phyloP scores from a whole-genome alignment of 768 basidiomycete genomes.

The Infundibulicybe gibba region DNA sequence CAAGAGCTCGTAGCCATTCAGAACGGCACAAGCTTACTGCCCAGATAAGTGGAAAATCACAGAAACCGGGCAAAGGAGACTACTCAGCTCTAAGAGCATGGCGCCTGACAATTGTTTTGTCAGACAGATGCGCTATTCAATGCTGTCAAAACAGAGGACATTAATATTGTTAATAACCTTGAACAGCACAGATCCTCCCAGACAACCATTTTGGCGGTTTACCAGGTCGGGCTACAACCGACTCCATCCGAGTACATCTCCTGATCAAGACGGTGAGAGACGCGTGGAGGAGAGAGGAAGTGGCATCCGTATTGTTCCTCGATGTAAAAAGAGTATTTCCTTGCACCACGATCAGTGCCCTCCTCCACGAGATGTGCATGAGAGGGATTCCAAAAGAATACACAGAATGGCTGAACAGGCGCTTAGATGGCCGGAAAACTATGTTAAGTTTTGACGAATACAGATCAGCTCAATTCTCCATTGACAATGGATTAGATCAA shows the following conservation, averaged over 20 bases:
- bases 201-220: too few relatives aligned
- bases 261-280: too few relatives aligned
- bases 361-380: constrained; percentile 27
- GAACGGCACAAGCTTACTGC: constrained; percentile 19
- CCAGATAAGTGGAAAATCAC: constrained; percentile 22
- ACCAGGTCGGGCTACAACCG: constrained; percentile 31
- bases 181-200: constrained; percentile 30
- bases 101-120: constrained; percentile 31
- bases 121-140: constrained; percentile 23
- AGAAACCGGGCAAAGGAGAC: constrained; percentile 30
- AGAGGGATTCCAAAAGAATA: constrained; percentile 19
- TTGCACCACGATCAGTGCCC: constrained; percentile 23
- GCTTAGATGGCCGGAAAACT: too few relatives aligned
- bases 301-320: constrained; percentile 26
- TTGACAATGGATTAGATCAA: too few relatives aligned
- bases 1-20: too few relatives aligned
- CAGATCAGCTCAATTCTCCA: too few relatives aligned
- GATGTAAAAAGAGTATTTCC: constrained; percentile 42
- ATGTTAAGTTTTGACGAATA: too few relatives aligned
- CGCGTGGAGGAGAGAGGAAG: constrained; percentile 29
- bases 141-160: constrained; percentile 14
- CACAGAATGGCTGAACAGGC: constrained; percentile 11
- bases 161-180: constrained; percentile 14
- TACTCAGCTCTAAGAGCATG: constrained; percentile 28
- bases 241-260: constrained; percentile 33